phyloP scores from a whole-genome alignment of 768 basidiomycete species.

The Tulasnella sp. region DNA sequence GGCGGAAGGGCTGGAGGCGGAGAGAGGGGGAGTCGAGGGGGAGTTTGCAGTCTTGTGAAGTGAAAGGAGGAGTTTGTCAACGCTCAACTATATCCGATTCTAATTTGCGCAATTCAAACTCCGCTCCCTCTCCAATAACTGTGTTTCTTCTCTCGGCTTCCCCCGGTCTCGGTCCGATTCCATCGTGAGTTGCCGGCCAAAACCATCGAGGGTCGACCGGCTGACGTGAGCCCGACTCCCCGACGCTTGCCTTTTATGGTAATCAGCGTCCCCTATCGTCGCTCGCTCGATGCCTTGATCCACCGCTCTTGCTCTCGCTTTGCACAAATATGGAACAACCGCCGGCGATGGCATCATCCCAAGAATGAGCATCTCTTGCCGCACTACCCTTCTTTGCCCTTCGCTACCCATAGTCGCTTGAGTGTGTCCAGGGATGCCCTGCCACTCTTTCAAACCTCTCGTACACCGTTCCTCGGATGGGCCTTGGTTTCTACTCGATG shows the following conservation, averaged over 20 bases:
- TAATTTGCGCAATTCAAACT: conserved; percentile 9
- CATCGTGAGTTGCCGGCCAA: not conserved
- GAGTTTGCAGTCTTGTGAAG: too few species aligned
- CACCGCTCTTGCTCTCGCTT: not conserved
- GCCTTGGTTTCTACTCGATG: conserved; percentile 10
- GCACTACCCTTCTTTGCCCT: not conserved
- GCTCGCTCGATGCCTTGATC: too few species aligned
- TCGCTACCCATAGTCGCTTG: too few species aligned
- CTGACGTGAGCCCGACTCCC: conserved; percentile 15
- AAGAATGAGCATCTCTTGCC: not conserved
- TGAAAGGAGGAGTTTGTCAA: not conserved
- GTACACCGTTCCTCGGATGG: not conserved
- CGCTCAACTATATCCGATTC: not conserved
- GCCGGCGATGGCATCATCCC: too few species aligned
- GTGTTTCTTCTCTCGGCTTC: conserved; percentile 12
- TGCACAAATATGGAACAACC: too few species aligned
- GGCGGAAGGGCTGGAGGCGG: too few species aligned
- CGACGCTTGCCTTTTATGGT: not conserved
- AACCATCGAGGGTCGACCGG: not conserved
- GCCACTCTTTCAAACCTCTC: not conserved
- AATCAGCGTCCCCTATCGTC: not conserved
- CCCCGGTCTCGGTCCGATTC: conserved; percentile 4
- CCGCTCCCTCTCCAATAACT: not conserved
- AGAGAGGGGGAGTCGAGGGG: too few species aligned
- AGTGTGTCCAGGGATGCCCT: not conserved